These are phyloP conservation scores for Trichoderma gracile DNA, from an alignment of 2,329 filamentous ascomycete genomes.

Conservation along the genomic window DNA sequence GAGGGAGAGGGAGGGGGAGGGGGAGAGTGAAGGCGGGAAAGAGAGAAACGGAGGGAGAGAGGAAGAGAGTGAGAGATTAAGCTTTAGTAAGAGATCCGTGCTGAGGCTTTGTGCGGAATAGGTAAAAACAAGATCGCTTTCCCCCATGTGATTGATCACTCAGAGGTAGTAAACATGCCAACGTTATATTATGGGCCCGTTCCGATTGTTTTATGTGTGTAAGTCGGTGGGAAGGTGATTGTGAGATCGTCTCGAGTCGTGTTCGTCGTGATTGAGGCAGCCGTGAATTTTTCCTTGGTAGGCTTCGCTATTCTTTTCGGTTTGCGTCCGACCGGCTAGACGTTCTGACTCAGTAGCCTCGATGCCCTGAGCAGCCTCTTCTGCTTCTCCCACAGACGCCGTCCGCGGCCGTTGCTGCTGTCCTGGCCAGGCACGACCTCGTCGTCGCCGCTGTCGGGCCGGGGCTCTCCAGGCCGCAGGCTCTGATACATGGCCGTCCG, in stretches of 20 bases:
- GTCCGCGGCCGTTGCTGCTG: conserved; percentile 31
- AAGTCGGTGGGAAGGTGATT: not conserved
- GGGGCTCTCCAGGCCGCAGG: conserved; percentile 13
- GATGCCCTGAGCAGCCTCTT: conserved; percentile 46
- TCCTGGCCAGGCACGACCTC: conserved; percentile 31
- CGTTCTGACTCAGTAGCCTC: conserved; percentile 37
- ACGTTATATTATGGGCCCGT: conserved; percentile 16
- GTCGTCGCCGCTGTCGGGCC: conserved; percentile 28
- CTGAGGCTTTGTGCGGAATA: not conserved
- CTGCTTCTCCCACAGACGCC: conserved; percentile 40
- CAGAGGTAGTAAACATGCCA: conserved; percentile 12
- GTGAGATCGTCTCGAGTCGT: conserved; percentile 13
- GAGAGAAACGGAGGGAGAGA: not conserved
- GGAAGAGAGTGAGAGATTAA: not conserved
- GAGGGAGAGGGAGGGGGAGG: not conserved
- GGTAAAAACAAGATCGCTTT: conserved; percentile 21
- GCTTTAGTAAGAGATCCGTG: not conserved
- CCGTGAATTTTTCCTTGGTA: not conserved
- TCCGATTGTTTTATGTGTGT: not conserved
- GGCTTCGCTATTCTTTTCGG: not conserved
- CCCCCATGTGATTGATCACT: conserved; percentile 10
- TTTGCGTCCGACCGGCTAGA: not conserved
- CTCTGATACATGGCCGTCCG: conserved; percentile 43
- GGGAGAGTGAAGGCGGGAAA: not conserved
- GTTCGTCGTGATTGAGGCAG: conserved; percentile 9